phyloP scores from a whole-genome alignment of 2,329 filamentous ascomycete genomes.

The Saccharata proteae region DNA sequence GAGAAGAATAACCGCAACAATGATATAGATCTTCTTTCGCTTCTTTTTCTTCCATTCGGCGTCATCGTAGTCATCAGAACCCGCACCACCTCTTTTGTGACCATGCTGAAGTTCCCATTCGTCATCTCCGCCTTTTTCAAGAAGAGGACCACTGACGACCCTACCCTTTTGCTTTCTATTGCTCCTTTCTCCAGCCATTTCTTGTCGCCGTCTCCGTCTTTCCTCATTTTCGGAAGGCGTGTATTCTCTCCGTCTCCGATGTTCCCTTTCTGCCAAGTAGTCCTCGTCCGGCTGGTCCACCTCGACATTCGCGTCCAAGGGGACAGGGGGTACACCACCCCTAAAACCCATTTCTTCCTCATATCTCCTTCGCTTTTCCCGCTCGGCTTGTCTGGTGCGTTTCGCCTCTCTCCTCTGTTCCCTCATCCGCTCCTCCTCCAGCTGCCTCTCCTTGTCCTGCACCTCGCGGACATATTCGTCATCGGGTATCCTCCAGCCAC shows the following conservation, averaged over 20 bases:
- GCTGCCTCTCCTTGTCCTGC: slow-evolving; percentile 20
- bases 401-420: slow-evolving; percentile 15
- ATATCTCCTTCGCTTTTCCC: slow-evolving; percentile 29
- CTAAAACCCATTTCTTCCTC: slow-evolving; percentile 7
- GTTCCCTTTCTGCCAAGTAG: slow-evolving; percentile 8
- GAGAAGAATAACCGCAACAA: slow-evolving; percentile 26
- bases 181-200: slow-evolving; percentile 12
- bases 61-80: slow-evolving; percentile 28
- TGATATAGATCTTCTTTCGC: slow-evolving; percentile 49
- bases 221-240: slow-evolving; percentile 14
- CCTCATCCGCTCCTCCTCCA: slow-evolving; percentile 23
- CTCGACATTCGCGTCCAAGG: neutral
- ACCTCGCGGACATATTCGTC: slow-evolving; percentile 26
- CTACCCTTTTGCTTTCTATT: slow-evolving; percentile 23
- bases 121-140: slow-evolving; percentile 33
- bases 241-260: slow-evolving; percentile 12
- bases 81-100: slow-evolving; percentile 29
- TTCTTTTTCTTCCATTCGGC: slow-evolving; percentile 26
- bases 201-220: slow-evolving; percentile 18
- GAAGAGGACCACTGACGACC: slow-evolving; percentile 34
- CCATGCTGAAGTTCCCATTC: slow-evolving; percentile 28
- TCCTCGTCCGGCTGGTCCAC: slow-evolving; percentile 6
- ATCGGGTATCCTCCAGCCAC: slow-evolving; percentile 31
- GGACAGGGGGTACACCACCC: slow-evolving; percentile 4
- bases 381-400: slow-evolving; percentile 16